Evolutionary conservation across 2,329 filamentous ascomycete species (phyloP).

Genomic region (Talaromyces sp.): DNA sequence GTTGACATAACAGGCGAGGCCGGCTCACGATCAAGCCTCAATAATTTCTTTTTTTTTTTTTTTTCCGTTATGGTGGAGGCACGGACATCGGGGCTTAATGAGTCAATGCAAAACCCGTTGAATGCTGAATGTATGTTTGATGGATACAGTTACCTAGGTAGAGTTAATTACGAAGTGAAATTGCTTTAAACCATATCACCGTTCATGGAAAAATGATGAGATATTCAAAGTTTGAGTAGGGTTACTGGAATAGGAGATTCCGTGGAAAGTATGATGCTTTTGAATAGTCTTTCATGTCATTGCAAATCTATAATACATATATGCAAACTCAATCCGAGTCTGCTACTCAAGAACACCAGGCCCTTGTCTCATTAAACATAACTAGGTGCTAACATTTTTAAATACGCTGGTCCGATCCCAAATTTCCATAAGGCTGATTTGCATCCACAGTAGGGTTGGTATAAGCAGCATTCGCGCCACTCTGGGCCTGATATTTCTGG

Average conservation of each 20-base stretch:
- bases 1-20: neutral
- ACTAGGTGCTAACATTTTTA: neutral
- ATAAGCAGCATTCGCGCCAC: slow-evolving; percentile 29
- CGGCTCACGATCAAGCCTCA: neutral
- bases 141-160: neutral
- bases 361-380: neutral
- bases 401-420: slow-evolving; percentile 22
- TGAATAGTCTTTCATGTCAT: neutral
- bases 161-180: neutral
- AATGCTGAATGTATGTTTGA: neutral
- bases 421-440: slow-evolving; percentile 25
- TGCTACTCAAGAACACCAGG: neutral
- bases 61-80: neutral
- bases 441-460: slow-evolving; percentile 26
- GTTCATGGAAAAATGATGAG: neutral
- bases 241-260: neutral
- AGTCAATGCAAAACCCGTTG: neutral
- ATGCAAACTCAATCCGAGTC: neutral
- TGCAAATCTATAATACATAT: neutral
- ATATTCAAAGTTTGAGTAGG: neutral
- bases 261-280: neutral
- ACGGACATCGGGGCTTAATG: neutral
- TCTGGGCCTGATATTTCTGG: slow-evolving; percentile 33
- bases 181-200: neutral
- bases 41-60: too few relatives aligned